phyloP scores from a whole-genome alignment of 129 eudicot genomes.

The Ambrosia artemisiifolia region DNA sequence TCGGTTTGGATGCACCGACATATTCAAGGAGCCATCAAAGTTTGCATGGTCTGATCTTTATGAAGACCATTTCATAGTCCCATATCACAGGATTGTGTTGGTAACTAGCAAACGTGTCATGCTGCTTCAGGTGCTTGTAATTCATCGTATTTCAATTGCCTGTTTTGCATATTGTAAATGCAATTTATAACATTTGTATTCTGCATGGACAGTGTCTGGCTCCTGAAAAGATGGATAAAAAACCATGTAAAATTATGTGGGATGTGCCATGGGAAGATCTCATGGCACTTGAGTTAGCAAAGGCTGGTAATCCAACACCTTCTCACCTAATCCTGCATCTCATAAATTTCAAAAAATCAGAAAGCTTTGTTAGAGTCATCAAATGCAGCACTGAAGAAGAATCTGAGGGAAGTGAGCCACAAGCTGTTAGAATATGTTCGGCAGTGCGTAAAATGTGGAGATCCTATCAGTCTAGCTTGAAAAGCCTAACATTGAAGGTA shows the following conservation, averaged over 20 bases:
- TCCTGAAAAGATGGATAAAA: conserved; percentile 76
- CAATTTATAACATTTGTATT: conserved; percentile 11
- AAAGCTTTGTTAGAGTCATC: conserved; percentile 73
- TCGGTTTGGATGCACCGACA: conserved; percentile 85
- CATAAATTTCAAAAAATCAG: conserved; percentile 57
- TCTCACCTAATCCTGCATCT: conserved; percentile 88
- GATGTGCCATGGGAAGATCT: conserved; percentile 97
- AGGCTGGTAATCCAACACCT: conserved; percentile 69
- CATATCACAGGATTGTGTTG: conserved; percentile 74
- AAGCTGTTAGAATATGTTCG: conserved; percentile 76
- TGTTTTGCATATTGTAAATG: background rate
- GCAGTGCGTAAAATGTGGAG: conserved; percentile 86
- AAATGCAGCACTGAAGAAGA: conserved; percentile 76
- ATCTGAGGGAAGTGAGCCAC: conserved; percentile 58
- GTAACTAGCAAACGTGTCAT: conserved; percentile 82
- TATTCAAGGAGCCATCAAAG: conserved; percentile 97
- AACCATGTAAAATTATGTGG: conserved; percentile 98
- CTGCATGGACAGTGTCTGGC: conserved; percentile 54
- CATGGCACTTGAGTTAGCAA: conserved; percentile 78
- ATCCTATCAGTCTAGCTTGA: conserved; percentile 52
- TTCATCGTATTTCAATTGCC: background rate
- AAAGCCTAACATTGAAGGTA: conserved; percentile 60
- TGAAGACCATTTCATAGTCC: conserved; percentile 81
- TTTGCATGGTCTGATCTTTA: conserved; percentile 95
- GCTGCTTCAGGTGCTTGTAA: conserved; percentile 72